These are phyloP conservation scores for Sporisorium reilianum DNA, from an alignment of 1,284 basidiomycete species.

Conservation along the genomic window DNA sequence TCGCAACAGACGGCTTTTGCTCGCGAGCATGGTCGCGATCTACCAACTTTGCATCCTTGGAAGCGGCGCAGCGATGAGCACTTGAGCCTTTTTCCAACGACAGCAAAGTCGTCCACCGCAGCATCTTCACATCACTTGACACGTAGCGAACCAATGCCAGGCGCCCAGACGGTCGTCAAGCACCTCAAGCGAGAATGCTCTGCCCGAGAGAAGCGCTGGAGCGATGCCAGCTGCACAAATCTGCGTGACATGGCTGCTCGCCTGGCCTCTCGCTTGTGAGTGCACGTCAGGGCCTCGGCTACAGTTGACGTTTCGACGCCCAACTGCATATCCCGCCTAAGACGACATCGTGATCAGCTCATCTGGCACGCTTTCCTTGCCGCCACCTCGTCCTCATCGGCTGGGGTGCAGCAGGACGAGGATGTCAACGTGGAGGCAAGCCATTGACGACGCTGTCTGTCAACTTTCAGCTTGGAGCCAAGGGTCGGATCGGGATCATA, in stretches of 20 bases:
- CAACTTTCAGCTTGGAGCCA: not conserved
- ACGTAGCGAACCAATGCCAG: not conserved
- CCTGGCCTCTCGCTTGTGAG: not conserved
- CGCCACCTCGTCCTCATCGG: not conserved
- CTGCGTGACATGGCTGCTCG: not conserved
- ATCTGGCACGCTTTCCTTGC: no score
- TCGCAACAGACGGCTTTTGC: not conserved
- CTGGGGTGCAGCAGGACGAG: no score
- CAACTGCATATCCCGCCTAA: constrained; percentile 3
- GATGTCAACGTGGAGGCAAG: no score
- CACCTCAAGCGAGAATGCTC: not conserved
- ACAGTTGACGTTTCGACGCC: constrained; percentile 5
- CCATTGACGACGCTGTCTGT: not conserved
- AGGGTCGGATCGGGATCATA: not conserved
- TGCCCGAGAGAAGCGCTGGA: not conserved
- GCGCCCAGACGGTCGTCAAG: not conserved
- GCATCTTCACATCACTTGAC: not conserved
- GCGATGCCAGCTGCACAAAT: not conserved
- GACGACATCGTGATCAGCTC: no score
- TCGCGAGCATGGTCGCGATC: not conserved
- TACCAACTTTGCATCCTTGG: not conserved
- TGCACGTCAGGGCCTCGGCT: constrained; percentile 4
- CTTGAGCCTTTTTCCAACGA: not conserved
- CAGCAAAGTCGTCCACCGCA: not conserved
- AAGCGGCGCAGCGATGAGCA: not conserved